phyloP scores from a whole-genome alignment of 768 basidiomycete species.

The Paxillus rubicundulus region DNA sequence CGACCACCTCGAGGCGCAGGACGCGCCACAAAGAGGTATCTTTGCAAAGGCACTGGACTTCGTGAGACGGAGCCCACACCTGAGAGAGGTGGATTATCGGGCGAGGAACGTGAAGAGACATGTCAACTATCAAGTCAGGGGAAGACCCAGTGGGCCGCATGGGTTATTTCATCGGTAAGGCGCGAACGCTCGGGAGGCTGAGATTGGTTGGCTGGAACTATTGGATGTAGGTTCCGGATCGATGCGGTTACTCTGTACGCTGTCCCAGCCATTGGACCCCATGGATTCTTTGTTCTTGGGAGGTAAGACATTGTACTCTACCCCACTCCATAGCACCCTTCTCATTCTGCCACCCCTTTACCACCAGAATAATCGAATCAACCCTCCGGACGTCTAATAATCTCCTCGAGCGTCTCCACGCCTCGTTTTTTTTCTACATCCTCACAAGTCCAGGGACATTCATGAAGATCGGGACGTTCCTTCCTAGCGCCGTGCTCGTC shows the following conservation, averaged over 20 bases:
- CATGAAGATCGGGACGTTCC: slow-evolving; percentile 86
- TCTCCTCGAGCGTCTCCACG: slow-evolving; percentile 91
- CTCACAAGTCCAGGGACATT: slow-evolving; percentile 54
- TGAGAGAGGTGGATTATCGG: slow-evolving; percentile 54
- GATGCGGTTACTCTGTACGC: slow-evolving; percentile 92
- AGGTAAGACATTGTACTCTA: slow-evolving; percentile 47
- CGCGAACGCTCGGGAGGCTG: slow-evolving; percentile 17
- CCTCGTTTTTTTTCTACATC: slow-evolving; percentile 97
- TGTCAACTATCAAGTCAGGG: slow-evolving; percentile 69
- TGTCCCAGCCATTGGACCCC: slow-evolving; percentile 83
- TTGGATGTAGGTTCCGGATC: slow-evolving; percentile 71
- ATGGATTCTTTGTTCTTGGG: slow-evolving; percentile 93
- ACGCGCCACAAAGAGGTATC: slow-evolving; percentile 34
- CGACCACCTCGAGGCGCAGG: slow-evolving; percentile 61
- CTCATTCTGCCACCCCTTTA: not conserved
- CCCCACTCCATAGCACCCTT: not conserved
- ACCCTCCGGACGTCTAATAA: slow-evolving; percentile 90
- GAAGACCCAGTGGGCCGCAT: slow-evolving; percentile 84
- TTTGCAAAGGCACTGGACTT: slow-evolving; percentile 47
- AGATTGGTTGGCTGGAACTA: not conserved
- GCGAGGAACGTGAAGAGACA: slow-evolving; percentile 71
- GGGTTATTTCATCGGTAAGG: slow-evolving; percentile 83
- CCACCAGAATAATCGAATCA: slow-evolving; percentile 74
- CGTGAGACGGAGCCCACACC: slow-evolving; percentile 39
- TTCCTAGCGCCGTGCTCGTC: slow-evolving; percentile 84